phyloP scores from a whole-genome alignment of 192 early-diverging fungal genomes.

The Ambispora gerdemannii region DNA sequence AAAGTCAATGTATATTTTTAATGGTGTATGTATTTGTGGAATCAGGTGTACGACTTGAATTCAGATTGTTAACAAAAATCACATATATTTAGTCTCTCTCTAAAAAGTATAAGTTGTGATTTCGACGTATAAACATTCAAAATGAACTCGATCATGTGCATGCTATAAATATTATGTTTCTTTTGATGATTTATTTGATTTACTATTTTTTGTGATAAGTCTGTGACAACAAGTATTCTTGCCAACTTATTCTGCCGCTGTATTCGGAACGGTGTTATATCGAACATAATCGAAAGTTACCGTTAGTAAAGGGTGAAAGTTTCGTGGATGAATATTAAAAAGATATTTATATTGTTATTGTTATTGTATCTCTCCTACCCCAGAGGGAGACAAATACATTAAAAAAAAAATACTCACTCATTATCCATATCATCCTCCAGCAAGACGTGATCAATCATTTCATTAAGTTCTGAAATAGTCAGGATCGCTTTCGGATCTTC shows the following conservation, averaged over 20 bases:
- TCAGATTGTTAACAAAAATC: too few species aligned
- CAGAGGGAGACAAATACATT: too few species aligned
- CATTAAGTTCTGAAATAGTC: slow-evolving; percentile 49
- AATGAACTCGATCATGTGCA: too few species aligned
- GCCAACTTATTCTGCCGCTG: slow-evolving; percentile 8
- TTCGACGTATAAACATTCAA: too few species aligned
- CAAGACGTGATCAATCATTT: slow-evolving; percentile 72
- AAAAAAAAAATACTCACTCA: slow-evolving; percentile 56
- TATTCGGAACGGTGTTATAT: neutral
- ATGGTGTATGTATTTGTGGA: too few species aligned
- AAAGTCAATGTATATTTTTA: too few species aligned
- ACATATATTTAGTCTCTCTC: too few species aligned
- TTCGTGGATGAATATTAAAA: neutral
- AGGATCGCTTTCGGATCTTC: slow-evolving; percentile 32
- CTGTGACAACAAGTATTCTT: slow-evolving; percentile 10
- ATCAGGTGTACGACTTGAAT: too few species aligned
- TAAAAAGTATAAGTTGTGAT: too few species aligned
- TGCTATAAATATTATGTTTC: too few species aligned
- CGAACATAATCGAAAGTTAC: neutral
- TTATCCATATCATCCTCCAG: slow-evolving; percentile 71
- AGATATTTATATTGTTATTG: too few species aligned
- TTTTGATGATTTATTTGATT: neutral
- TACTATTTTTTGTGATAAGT: slow-evolving; percentile 7
- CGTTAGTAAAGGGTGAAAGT: neutral
- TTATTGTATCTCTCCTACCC: too few species aligned